A percentile compares a stretch with the other conserved stretches of the same genome.
Evolutionary conservation across 176 grass and related monocot species (phyloP).

Genomic region (Oryza meyeriana): DNA sequence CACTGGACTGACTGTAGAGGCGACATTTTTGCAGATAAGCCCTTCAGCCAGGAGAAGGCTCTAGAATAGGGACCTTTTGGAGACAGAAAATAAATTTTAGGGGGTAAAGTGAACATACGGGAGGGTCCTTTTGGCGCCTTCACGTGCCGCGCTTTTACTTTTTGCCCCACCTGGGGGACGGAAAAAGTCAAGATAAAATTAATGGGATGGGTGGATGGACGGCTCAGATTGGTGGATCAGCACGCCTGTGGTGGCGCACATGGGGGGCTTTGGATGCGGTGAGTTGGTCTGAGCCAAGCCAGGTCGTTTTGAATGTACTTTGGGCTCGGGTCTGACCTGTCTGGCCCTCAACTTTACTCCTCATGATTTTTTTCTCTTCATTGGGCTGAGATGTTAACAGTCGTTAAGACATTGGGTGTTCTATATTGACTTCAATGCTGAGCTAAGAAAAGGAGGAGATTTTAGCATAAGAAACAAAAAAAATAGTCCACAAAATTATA

Average conservation of each 20-base stretch:
- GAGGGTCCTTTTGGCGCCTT: background rate
- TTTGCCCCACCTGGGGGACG: background rate
- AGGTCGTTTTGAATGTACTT: conserved; percentile 16
- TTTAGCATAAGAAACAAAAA: too few species aligned
- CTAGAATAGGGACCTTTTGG: background rate
- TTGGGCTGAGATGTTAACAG: background rate
- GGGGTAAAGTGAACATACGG: background rate
- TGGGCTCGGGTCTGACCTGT: conserved; percentile 30
- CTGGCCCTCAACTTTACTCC: conserved; percentile 1
- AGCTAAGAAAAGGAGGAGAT: background rate
- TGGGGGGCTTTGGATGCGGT: conserved; percentile 34
- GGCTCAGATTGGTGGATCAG: background rate
- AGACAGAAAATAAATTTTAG: background rate
- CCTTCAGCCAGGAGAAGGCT: background rate
- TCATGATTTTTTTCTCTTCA: background rate
- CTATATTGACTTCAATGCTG: background rate
- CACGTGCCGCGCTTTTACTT: conserved; percentile 43
- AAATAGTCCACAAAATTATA: too few species aligned
- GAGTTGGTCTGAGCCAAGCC: conserved; percentile 19
- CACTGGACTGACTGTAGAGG: background rate
- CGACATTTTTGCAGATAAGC: background rate
- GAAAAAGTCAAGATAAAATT: background rate
- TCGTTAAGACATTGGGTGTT: too few species aligned
- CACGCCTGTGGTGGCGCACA: conserved; percentile 12
- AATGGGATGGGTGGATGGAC: background rate